Conservation (phyloP, 371 early-diverging fungal species). For the Saksenaea oblongispora region DNA sequence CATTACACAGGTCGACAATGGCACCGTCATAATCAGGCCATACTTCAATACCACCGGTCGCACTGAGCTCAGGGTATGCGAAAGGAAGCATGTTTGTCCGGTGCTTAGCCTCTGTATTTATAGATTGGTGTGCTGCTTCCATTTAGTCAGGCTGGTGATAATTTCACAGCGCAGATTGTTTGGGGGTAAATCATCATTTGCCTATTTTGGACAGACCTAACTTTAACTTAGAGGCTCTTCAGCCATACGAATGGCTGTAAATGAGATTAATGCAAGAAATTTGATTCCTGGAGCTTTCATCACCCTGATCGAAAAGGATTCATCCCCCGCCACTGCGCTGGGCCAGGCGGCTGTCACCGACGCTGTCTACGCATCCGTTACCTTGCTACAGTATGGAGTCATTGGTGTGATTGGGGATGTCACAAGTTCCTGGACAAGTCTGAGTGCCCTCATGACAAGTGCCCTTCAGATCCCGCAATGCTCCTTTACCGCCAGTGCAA, state of each 20-base stretch:
- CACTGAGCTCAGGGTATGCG: constrained; percentile 45
- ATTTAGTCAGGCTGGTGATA: constrained; percentile 44
- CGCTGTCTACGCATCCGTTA: constrained; percentile 63
- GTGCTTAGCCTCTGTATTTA: neutral
- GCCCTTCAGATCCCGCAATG: constrained; percentile 56
- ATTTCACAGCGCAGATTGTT: constrained; percentile 47
- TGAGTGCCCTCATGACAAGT: constrained; percentile 57
- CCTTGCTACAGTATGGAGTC: constrained; percentile 54
- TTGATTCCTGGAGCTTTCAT: constrained; percentile 61
- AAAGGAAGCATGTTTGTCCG: neutral
- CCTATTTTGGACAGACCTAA: constrained; percentile 1
- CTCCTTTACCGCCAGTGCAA: constrained; percentile 51
- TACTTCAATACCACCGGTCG: constrained; percentile 35
- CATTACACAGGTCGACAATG: constrained; percentile 42
- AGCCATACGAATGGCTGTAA: constrained; percentile 60
- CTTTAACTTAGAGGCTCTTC: constrained; percentile 53
- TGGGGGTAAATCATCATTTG: constrained; percentile 40
- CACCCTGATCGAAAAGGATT: constrained; percentile 61
- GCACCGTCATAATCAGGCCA: constrained; percentile 42
- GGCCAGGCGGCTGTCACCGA: constrained; percentile 48
- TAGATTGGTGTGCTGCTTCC: constrained; percentile 51
- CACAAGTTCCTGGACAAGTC: constrained; percentile 52
- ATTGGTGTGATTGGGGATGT: constrained; percentile 63
- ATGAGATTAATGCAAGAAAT: constrained; percentile 55
- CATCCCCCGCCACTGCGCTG: constrained; percentile 52